Evolutionary conservation across 257 asterid genomes (phyloP), one percentile per base, ranked within the genome.

Genomic region (Salvia miltiorrhiza): DNA sequence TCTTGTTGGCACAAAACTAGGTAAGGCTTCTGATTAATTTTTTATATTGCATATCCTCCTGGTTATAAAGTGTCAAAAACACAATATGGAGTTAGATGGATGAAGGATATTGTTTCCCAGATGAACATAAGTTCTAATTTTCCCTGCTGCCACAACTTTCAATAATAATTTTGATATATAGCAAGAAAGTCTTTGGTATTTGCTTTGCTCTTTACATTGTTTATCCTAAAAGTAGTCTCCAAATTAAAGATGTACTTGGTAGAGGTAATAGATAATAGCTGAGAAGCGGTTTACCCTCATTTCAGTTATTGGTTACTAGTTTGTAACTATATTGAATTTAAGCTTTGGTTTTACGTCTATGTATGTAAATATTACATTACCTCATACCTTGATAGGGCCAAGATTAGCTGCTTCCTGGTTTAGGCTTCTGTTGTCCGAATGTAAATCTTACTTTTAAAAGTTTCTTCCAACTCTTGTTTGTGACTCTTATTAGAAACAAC

Each of bases 1-100:
- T 73, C 95, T 88, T 37, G 95, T 88, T 67, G 95, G 95, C 67
- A 86, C 95, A 48, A 88, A 88, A 79, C 86, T 88, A 28, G 95
- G 95, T 88, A 72, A 84, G 83, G 61, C 74, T 43, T 69, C 24
- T 74, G 72, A 48, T 75, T 68, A 28, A 9, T 58, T 10, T n/a
- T 41, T 59, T 58, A 30, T 14, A 45, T 41, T 71, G 48, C 45
- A 19, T 54, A 30, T 41, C 53, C 56, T 30, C 54, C 39, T 5
- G 35, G 49, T 76, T 23, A 35, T 53, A 37, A 44, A 17, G 39
- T 65, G 14, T 33, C 32, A n/a, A 43, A 64, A 39, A 8, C 28
- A 61, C 55, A 37, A 10, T 67, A 17, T 67, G 48, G 47, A 49
- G 63, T 37, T 75, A 32, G 58, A 43, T 62, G 43, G 57, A 21